Conservation (phyloP, 2,329 filamentous ascomycete genomes). For the Colletotrichum trifolii region DNA sequence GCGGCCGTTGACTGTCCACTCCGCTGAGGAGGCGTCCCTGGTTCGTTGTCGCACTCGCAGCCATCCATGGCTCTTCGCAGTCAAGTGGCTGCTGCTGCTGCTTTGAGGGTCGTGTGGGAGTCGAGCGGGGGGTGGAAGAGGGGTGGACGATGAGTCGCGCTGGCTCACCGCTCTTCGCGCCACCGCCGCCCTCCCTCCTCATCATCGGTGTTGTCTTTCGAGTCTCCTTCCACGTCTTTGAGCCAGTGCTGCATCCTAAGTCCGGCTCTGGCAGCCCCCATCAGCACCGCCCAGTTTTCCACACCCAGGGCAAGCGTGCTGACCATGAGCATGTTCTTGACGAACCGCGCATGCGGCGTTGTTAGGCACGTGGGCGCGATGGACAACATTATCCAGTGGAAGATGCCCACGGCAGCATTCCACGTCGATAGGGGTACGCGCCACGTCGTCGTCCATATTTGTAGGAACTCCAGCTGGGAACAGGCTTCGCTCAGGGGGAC, state of each 20-base stretch:
- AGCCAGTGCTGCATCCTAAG: constrained; percentile 58
- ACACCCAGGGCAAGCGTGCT: constrained; percentile 58
- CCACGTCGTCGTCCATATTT: constrained; percentile 61
- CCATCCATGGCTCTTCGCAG: constrained; percentile 20
- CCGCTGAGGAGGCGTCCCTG: constrained; percentile 3
- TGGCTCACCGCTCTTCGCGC: constrained; percentile 28
- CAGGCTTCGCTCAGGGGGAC: constrained; percentile 55
- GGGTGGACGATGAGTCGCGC: too few species aligned
- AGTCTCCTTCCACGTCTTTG: constrained; percentile 35
- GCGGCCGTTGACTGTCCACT: constrained; percentile 11
- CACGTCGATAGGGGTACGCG: constrained; percentile 57
- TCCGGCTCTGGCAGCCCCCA: constrained; percentile 49
- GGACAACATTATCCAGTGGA: constrained; percentile 59
- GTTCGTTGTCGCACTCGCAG: constrained; percentile 13
- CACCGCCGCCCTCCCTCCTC: constrained; percentile 7
- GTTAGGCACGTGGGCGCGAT: constrained; percentile 53
- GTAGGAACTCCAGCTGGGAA: constrained; percentile 50
- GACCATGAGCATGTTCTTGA: constrained; percentile 57
- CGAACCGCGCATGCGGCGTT: constrained; percentile 54
- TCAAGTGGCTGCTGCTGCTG: too few species aligned
- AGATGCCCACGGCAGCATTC: constrained; percentile 60
- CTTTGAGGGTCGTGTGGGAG: too few species aligned
- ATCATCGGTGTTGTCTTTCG: background rate
- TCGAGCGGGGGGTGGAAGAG: background rate
- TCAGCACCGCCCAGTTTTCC: constrained; percentile 60